A percentile compares a stretch with the other conserved stretches of the same genome.
Conservation (phyloP, 441 rosid genomes). For the Mallotus repandus region DNA sequence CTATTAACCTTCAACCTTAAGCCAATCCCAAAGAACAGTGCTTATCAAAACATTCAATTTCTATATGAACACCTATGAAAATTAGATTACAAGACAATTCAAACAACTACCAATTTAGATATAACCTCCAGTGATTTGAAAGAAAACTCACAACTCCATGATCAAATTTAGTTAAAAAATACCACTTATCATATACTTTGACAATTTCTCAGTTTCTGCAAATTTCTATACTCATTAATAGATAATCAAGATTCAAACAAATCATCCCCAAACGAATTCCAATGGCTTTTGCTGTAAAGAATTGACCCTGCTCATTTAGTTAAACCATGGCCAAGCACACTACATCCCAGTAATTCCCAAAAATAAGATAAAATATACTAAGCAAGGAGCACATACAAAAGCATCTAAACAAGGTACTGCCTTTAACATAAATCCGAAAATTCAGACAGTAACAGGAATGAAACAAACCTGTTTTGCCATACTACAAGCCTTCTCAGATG, state of each 20-base stretch:
- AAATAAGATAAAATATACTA: too few relatives aligned
- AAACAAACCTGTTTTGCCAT: slow-evolving; percentile 78
- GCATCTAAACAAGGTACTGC: not conserved
- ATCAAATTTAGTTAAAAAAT: not conserved
- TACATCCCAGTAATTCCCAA: too few relatives aligned
- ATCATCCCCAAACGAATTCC: too few relatives aligned
- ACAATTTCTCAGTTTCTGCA: not conserved
- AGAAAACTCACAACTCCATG: not conserved
- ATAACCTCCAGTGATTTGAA: too few relatives aligned
- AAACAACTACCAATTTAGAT: not conserved
- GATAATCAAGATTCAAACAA: not conserved
- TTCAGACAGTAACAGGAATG: not conserved
- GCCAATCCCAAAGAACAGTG: not conserved
- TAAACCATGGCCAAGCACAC: too few relatives aligned
- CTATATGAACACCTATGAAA: not conserved
- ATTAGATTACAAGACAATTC: not conserved
- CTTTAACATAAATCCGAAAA: not conserved
- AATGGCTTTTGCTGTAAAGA: too few relatives aligned
- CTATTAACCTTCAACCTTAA: not conserved
- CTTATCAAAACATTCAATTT: not conserved
- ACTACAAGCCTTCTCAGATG: slow-evolving; percentile 81
- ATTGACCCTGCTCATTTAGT: too few relatives aligned
- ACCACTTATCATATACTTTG: not conserved
- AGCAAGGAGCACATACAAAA: too few relatives aligned
- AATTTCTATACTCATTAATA: not conserved